Conservation (phyloP, 2,329 filamentous ascomycete genomes). For the Ophiostoma piceae region DNA sequence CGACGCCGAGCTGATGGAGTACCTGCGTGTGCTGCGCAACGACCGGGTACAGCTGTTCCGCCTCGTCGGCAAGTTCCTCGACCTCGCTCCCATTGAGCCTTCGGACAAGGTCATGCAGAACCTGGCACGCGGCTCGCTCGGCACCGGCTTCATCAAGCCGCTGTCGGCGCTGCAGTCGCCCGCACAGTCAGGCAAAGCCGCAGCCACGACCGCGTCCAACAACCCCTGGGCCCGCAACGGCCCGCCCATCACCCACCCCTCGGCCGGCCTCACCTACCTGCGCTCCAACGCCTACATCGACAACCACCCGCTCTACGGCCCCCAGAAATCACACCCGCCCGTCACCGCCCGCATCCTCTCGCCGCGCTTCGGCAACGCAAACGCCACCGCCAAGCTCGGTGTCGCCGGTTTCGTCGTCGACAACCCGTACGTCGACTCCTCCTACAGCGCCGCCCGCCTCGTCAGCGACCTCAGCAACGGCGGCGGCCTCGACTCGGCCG, state of each 20-base stretch:
- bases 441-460: conserved; percentile 36
- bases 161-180: conserved; percentile 21
- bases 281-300: conserved; percentile 51
- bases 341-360: conserved; percentile 48
- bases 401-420: conserved; percentile 51
- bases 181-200: conserved; percentile 27
- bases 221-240: conserved; percentile 49
- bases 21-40: conserved; percentile 49
- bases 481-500: not conserved
- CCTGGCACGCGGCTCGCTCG: conserved; percentile 27
- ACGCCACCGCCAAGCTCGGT: conserved; percentile 43
- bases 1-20: conserved; percentile 47
- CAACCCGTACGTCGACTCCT: conserved; percentile 40
- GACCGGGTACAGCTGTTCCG: conserved; percentile 49
- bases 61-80: conserved; percentile 56
- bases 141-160: conserved; percentile 20
- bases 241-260: conserved; percentile 58
- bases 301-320: conserved; percentile 58
- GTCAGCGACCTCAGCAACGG: not conserved
- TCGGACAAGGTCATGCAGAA: conserved; percentile 23
- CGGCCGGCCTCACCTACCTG: conserved; percentile 58
- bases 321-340: conserved; percentile 47
- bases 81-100: conserved; percentile 51
- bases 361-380: conserved; percentile 35
- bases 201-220: conserved; percentile 18